Conservation (phyloP, 2,329 filamentous ascomycete genomes). For the Elsinoe fawcettii region DNA sequence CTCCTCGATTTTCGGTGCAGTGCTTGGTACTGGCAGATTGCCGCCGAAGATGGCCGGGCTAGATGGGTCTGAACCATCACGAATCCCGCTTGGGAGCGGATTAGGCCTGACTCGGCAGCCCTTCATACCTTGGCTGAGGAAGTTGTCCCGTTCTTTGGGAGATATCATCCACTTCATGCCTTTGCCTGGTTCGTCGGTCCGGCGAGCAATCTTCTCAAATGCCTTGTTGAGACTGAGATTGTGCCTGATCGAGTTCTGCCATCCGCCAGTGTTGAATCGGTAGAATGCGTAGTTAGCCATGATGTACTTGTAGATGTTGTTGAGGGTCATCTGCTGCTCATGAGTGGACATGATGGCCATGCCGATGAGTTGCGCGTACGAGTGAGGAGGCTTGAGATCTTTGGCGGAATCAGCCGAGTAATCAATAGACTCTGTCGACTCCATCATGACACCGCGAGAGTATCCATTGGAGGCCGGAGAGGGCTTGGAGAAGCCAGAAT, state of each 20-base stretch:
- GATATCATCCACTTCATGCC: conserved; percentile 99
- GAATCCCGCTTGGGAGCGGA: conserved; percentile 25
- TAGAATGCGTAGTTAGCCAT: conserved; percentile 90
- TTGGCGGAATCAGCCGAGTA: conserved; percentile 75
- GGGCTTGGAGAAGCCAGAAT: conserved; percentile 30
- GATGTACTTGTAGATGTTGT: conserved; percentile 91
- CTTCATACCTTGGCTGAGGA: conserved; percentile 60
- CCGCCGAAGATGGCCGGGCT: conserved; percentile 37
- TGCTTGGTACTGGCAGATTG: conserved; percentile 11
- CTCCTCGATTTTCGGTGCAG: conserved; percentile 19
- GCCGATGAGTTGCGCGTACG: conserved; percentile 93
- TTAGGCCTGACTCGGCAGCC: conserved; percentile 32
- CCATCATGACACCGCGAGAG: conserved; percentile 44
- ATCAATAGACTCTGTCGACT: conserved; percentile 55
- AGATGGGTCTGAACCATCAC: conserved; percentile 24
- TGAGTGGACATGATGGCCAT: conserved; percentile 84
- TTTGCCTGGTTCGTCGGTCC: conserved; percentile 92
- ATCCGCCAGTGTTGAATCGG: conserved; percentile 73
- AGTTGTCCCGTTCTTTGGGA: conserved; percentile 75
- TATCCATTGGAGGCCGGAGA: conserved; percentile 39
- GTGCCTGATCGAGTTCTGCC: conserved; percentile 98
- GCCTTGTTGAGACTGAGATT: conserved; percentile 92
- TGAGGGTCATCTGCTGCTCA: conserved; percentile 82
- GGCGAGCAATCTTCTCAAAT: conserved; percentile 86
- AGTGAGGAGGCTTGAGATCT: conserved; percentile 91